Evolutionary conservation across 2,329 filamentous ascomycete species (phyloP).

Genomic region (Pseudomassariella vexata): DNA sequence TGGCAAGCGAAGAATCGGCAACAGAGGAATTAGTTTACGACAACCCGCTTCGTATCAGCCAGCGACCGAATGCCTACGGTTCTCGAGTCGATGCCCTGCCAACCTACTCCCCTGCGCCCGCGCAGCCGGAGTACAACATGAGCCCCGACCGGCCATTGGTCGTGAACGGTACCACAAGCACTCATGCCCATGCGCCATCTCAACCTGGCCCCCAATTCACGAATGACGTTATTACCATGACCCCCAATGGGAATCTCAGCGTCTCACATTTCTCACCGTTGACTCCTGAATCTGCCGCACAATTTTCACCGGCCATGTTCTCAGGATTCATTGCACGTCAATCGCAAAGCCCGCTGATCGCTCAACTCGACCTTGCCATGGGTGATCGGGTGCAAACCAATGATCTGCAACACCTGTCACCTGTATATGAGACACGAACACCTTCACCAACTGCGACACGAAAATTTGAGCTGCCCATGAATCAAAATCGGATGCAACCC

Average conservation of each 20-base stretch:
- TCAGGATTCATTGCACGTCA: slow-evolving; percentile 30
- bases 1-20: slow-evolving; percentile 18
- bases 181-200: slow-evolving; percentile 6
- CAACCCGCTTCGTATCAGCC: slow-evolving; percentile 30
- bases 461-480: slow-evolving; percentile 39
- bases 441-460: slow-evolving; percentile 61
- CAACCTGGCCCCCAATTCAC: slow-evolving; percentile 15
- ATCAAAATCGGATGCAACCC: slow-evolving; percentile 13
- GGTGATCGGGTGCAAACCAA: slow-evolving; percentile 34
- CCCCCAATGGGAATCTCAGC: slow-evolving; percentile 11
- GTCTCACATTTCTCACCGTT: slow-evolving; percentile 15
- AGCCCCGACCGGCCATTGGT: slow-evolving; percentile 43
- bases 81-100: slow-evolving; percentile 10
- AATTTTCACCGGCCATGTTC: slow-evolving; percentile 9
- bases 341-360: slow-evolving; percentile 43
- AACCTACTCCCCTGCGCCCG: slow-evolving; percentile 13
- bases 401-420: slow-evolving; percentile 56
- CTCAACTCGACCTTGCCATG: slow-evolving; percentile 50
- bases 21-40: slow-evolving; percentile 26
- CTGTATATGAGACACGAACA: slow-evolving; percentile 67
- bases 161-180: slow-evolving; percentile 41
- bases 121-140: slow-evolving; percentile 19
- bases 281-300: slow-evolving; percentile 14
- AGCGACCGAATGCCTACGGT: slow-evolving; percentile 16
- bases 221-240: slow-evolving; percentile 23